phyloP scores from a whole-genome alignment of 1,139 yeast genomes.

The Suhomyces bolitotheri region DNA sequence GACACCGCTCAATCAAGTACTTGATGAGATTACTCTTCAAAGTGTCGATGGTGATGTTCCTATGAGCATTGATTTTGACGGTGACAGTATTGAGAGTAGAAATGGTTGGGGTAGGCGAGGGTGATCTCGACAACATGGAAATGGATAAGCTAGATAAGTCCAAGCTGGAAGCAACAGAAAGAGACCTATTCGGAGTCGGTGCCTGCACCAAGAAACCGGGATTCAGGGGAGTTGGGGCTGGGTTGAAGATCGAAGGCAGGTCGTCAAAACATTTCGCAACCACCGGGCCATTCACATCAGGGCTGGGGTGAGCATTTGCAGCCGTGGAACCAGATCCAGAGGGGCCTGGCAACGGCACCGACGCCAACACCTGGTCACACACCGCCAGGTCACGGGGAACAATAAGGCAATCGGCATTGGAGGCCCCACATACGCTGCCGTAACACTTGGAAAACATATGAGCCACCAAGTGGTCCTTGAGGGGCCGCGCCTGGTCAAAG shows the following conservation, averaged over 20 bases:
- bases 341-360: neutral
- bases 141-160: slow-evolving; percentile 4
- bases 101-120: slow-evolving; percentile 21
- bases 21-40: slow-evolving; percentile 33
- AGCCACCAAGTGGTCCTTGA: slow-evolving; percentile 1
- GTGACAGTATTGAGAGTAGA: slow-evolving; percentile 19
- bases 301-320: neutral
- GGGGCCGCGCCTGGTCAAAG: neutral
- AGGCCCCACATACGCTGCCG: slow-evolving; percentile 2
- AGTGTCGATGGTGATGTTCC: slow-evolving; percentile 23
- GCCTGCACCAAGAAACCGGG: neutral
- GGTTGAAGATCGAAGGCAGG: neutral
- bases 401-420: neutral
- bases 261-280: neutral
- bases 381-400: slow-evolving; percentile 2
- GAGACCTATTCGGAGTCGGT: neutral
- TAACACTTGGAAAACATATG: slow-evolving; percentile 3
- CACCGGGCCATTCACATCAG: neutral
- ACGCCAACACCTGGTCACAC: slow-evolving; percentile 2
- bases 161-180: neutral
- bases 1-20: slow-evolving; percentile 27
- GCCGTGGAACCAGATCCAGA: too few relatives aligned
- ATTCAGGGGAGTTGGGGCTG: neutral
- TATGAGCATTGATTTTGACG: slow-evolving; percentile 20
- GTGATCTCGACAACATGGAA: slow-evolving; percentile 3